Evolutionary conservation across 257 asterid species (phyloP).

Genomic region (Ocimum tenuiflorum): DNA sequence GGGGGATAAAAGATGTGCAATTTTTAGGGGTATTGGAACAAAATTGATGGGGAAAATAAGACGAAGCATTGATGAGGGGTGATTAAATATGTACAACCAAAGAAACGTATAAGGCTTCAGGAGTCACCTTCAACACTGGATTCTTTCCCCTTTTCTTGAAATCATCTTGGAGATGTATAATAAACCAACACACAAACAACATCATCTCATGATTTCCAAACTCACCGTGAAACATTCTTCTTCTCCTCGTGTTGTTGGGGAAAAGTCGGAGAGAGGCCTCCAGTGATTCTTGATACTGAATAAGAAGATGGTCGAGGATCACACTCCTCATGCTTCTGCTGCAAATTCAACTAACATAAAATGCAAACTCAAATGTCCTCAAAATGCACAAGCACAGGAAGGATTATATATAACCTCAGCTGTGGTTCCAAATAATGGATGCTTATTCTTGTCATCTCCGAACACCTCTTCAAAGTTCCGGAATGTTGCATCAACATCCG

Average conservation of each 20-base stretch:
- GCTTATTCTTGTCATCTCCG: conserved; percentile 37
- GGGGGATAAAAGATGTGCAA: no score
- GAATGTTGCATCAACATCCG: conserved; percentile 75
- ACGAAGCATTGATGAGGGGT: no score
- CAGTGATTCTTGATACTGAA: conserved; percentile 36
- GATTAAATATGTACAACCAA: no score
- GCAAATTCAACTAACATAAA: no score
- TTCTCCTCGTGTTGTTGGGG: conserved; percentile 30
- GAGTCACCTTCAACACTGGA: conserved; percentile 22
- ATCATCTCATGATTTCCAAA: no score
- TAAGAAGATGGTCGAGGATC: conserved; percentile 25
- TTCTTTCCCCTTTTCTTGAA: conserved; percentile 34
- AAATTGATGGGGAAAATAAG: no score
- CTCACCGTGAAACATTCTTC: conserved; percentile 44
- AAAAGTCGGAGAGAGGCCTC: conserved; percentile 26
- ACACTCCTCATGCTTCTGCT: no score
- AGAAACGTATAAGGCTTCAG: conserved; percentile 25
- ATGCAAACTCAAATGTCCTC: no score
- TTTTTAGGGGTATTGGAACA: no score
- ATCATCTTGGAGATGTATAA: conserved; percentile 27
- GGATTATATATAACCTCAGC: conserved; percentile 28
- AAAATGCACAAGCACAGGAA: no score
- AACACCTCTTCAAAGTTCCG: conserved; percentile 73
- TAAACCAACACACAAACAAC: neutral
- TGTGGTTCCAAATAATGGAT: conserved; percentile 25